Percentiles rank a stretch among this genome's conserved stretches.
Evolutionary conservation across 352 stramenopile species (phyloP).

Genomic region (Phytophthora cajani): DNA sequence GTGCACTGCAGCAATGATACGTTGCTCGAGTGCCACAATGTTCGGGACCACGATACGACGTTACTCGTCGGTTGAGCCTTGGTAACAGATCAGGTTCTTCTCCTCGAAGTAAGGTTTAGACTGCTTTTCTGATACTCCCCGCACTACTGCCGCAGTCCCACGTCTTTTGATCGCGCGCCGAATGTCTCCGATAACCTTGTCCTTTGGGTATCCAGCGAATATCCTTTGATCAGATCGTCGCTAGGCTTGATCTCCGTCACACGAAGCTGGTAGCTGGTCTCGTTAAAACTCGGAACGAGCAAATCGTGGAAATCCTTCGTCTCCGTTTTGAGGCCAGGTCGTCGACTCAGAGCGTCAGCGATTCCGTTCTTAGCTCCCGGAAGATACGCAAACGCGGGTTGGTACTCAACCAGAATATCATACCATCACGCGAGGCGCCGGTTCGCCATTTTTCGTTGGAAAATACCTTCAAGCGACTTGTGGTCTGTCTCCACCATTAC

Average conservation of each 20-base stretch:
- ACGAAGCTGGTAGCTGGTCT: background rate
- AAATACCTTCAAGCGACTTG: background rate
- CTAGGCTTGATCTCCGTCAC: background rate
- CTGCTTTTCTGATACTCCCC: background rate
- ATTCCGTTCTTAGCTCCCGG: background rate
- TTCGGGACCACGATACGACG: background rate
- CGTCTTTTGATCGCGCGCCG: background rate
- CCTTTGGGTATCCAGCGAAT: background rate
- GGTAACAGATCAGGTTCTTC: background rate
- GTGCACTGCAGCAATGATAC: slow-evolving; percentile 13
- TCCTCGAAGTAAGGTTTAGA: background rate
- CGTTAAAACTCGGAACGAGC: background rate
- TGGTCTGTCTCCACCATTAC: background rate
- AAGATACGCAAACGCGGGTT: background rate
- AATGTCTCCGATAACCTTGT: background rate
- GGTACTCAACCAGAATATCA: background rate
- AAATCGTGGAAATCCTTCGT: background rate
- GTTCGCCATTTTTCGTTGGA: background rate
- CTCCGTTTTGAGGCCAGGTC: background rate
- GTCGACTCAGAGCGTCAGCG: background rate
- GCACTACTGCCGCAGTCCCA: background rate
- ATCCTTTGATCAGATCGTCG: background rate
- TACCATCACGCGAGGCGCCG: background rate
- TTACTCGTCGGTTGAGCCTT: background rate
- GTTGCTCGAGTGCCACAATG: slow-evolving; percentile 4